Base-by-base conservation (phyloP, 495 filamentous ascomycete species). In the Aspergillus egyptiacus region DNA sequence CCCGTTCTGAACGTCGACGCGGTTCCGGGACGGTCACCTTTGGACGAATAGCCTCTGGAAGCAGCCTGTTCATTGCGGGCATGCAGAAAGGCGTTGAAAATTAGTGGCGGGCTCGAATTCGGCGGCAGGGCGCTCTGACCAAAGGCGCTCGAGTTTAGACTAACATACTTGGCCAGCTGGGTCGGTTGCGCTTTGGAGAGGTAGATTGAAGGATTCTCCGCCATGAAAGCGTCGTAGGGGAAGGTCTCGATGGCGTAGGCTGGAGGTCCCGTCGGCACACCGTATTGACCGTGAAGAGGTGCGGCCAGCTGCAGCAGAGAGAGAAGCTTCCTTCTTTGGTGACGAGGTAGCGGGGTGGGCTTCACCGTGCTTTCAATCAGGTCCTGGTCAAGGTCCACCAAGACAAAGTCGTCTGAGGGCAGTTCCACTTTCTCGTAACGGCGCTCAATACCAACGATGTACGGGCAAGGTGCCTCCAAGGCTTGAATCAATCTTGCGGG, bases 321-420 rank as follows among this genome's bases (percentile, higher is more conserved):
- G 25, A 87, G 71, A 8, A 98, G 76, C 66, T 98, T 98, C 51
- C 90, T 75, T 31, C 93, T 81, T 64, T 95, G 87, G 57, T 95
- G 91, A 51, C 86, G 83, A 5, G 93, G 93, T 15, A 98, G 79
- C 22, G 82, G 74, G 17, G 75, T 76, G 19, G 91, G 89, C 50
- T 77, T 74, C 6, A 76, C 61, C 2, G 87, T 89, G 50, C 87
- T 84, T 61, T 94, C 86, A 46, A 98, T 93, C 35, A 79, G 77
- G 58, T 97, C 86, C 58, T 84, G 79, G 68, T 98, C 93, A 31
- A 98, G 74, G 65, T 98, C 93, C 32, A 96, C 89, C 25, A 96
- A 68, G 14, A 96, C 90, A 62, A 91, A 96, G 60, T 97, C 93
- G 57, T 97, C 93, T n/a, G 95, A 87, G 0, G 93, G 93, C 27